Evolutionary conservation across 495 filamentous ascomycete genomes (phyloP), one percentile per base, ranked within the genome.

Genomic region (Filosporella fistucella): DNA sequence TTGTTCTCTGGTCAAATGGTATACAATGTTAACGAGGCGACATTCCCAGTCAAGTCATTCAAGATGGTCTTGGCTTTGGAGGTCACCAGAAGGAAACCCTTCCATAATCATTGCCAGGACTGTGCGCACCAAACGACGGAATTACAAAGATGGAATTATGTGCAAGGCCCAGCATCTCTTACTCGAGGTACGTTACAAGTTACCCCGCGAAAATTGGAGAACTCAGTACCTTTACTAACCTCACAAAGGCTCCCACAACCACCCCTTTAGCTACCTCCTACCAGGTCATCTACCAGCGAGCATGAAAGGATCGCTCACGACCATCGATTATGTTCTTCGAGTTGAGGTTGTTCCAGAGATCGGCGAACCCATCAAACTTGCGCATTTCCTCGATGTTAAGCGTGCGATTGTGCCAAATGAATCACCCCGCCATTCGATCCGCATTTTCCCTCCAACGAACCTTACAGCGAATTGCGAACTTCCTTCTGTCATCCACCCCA

Each of bases 381-480:
- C 79, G 18, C 78, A 81, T 47, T 69, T 72, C 3, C 66, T 95
- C 38, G 71, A 82, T 34, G 72, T 95, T 52, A 78, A 81, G 63
- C 89, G 93, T 38, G 84, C 90, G 16, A 74, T 96, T 17, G 61
- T 68, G 26, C 62, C 68, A 4, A 58, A 71, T 44, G 72, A 75
- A 26, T 62, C 73, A 3, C 89, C 90, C 2, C 82, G 85, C 46
- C 82, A 86, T 61, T 90, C 86, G 14, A 78, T 94, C 39, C 90
- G 93, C 55, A 84, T 97, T 51, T 99, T 99, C 68, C 93, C 93
- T 26, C 93, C 93, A 0, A 99, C 93, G 47, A 91, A 90, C 61
- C 81, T 99, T 48, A 88, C 85, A 39, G 87, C 88, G 30, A 81
- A 78, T 55, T 81, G 93, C 54, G 77, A 86, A 43, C 81, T 93